Base-by-base conservation (phyloP, 805 yeast species). In the Lipomyces orientalis region DNA sequence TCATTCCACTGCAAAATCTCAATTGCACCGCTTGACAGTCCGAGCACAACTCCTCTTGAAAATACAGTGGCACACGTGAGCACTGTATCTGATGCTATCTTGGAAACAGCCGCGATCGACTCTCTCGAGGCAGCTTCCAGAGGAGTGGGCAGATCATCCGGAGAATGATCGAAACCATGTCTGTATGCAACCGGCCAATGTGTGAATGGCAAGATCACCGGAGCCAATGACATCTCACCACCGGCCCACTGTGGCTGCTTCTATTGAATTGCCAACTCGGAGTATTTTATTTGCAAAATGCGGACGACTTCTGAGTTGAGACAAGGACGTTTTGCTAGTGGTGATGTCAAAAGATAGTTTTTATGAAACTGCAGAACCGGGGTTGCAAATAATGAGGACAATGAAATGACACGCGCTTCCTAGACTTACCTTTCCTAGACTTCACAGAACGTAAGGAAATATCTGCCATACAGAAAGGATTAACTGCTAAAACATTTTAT, bases 201-300 rank as follows among this genome's bases (percentile, higher is more conserved):
- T 2, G 72, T 67, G 61, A 69, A 69, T 8, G 72, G 72, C 37
- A 69, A 56, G 39, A 69, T 65, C 52, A 69, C 63, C 39, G 72
- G 68, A n/a, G 58, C 62, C 16, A 65, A 37, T 19, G 71, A 65
- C 71, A 68, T 68, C 43, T 37, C 49, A 43, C 49, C 49, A 43
- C n/a, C 49, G 1, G 10, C 49, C 49, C 49, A 16, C 43, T 12
- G 43, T 12, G 16, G 16, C 14, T 12, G 14, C 14, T 37, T 37
- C 5, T 16, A n/a, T 43, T n/a, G 19, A n/a, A 43, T n/a, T 43
- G 22, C 49, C 49, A 43, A 43, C n/a, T 22, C n/a, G n/a, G 22
- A 43, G 6, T 12, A n/a, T 43, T 16, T 43, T 16, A 1, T 19
- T 7, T 2, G 49, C 6, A 43, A 43, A 19, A 19, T 3, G n/a